Evolutionary conservation across 345 rosid genomes (phyloP).

Genomic region (Anastatica hierochuntica): DNA sequence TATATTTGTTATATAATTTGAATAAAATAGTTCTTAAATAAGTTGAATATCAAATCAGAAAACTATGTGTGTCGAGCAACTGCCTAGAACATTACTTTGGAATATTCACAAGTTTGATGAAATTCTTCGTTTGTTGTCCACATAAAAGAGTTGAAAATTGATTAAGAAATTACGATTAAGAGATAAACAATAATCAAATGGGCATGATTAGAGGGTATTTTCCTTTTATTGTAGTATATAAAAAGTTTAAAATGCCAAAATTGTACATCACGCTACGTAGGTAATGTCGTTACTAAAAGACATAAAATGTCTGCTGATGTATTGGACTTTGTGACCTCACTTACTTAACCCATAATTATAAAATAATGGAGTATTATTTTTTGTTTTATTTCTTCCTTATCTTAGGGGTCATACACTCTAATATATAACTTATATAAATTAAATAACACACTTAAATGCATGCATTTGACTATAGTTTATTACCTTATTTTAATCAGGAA

Average conservation of each 20-base stretch:
- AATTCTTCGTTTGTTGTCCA: constrained; percentile 10
- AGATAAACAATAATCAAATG: constrained; percentile 13
- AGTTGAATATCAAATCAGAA: background rate
- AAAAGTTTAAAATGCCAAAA: constrained; percentile 20
- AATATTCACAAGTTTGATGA: constrained; percentile 25
- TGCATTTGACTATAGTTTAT: background rate
- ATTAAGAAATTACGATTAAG: constrained; percentile 5
- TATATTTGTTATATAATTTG: background rate
- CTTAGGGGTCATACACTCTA: constrained; percentile 21
- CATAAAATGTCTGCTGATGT: constrained; percentile 31
- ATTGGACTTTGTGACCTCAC: constrained; percentile 25
- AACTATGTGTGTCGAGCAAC: background rate
- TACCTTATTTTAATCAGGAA: background rate
- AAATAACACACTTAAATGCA: background rate
- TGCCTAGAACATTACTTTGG: constrained; percentile 19
- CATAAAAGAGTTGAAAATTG: constrained; percentile 13
- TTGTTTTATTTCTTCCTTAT: constrained; percentile 8
- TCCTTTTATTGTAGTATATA: constrained; percentile 5
- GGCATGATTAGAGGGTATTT: constrained; percentile 14
- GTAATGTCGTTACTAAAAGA: constrained; percentile 21
- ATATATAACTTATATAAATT: background rate
- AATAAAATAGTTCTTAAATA: background rate
- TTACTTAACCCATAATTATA: background rate
- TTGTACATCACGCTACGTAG: constrained; percentile 28
- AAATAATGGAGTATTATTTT: background rate